Evolutionary conservation across 495 filamentous ascomycete species (phyloP).

Genomic region (Talaromyces trachyspermus): DNA sequence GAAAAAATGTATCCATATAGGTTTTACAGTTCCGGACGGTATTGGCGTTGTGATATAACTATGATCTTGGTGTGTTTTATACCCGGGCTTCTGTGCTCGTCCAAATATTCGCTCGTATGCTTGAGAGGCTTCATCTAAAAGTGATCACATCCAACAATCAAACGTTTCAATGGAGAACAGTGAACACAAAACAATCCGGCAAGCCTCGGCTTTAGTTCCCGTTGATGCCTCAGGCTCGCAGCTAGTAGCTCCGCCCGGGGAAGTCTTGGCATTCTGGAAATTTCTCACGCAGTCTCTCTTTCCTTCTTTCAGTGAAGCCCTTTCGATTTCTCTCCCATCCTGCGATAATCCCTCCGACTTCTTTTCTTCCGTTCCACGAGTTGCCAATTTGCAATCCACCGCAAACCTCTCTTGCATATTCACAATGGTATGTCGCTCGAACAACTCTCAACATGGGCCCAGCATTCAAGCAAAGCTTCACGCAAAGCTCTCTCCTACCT

Average conservation of each 20-base stretch:
- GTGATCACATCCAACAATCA: too few relatives aligned
- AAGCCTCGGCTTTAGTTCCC: conserved; percentile 5
- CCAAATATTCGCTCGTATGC: neutral
- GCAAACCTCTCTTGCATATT: too few relatives aligned
- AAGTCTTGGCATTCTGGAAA: conserved; percentile 51
- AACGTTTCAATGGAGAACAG: neutral
- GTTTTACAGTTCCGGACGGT: neutral
- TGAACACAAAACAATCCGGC: neutral
- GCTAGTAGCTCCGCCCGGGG: neutral
- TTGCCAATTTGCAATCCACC: neutral
- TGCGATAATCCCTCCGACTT: neutral
- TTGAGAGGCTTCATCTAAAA: too few relatives aligned
- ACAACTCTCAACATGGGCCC: neutral
- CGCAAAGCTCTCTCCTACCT: neutral
- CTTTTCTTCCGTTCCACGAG: neutral
- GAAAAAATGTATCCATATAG: neutral
- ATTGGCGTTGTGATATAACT: neutral
- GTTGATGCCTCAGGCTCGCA: neutral
- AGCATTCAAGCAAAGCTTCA: neutral
- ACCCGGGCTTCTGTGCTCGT: neutral
- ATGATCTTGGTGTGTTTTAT: neutral
- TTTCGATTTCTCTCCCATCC: neutral
- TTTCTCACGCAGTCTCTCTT: conserved; percentile 29
- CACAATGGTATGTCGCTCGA: conserved; percentile 2
- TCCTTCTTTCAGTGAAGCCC: neutral